A percentile compares a stretch with the other conserved stretches of the same genome.
These are phyloP conservation scores for Poterioochromonas sp. DNA, from an alignment of 352 stramenopile genomes.

Conservation along the genomic window DNA sequence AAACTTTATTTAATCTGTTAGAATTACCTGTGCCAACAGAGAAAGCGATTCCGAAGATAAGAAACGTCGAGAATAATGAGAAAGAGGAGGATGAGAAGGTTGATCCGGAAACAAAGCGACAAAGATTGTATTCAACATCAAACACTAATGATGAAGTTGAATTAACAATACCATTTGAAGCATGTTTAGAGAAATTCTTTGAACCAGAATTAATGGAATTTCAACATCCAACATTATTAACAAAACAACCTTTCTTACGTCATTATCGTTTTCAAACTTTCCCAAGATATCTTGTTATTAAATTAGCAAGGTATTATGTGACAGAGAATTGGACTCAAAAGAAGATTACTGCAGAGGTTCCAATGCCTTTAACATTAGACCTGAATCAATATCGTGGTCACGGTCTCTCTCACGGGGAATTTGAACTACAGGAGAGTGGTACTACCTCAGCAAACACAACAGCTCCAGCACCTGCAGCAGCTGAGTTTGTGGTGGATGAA, in stretches of 20 bases:
- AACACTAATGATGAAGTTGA: conserved; percentile 65
- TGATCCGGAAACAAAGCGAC: conserved; percentile 37
- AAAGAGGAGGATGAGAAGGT: background rate
- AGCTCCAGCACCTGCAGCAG: conserved; percentile 30
- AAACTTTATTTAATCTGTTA: background rate
- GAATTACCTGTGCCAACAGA: conserved; percentile 17
- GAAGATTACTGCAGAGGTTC: conserved; percentile 93
- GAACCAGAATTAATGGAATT: conserved; percentile 79
- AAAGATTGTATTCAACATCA: conserved; percentile 65
- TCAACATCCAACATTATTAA: conserved; percentile 59
- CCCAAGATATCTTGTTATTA: conserved; percentile 87
- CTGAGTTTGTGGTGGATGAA: conserved; percentile 71
- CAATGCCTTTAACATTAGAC: conserved; percentile 85
- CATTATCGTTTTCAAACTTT: conserved; percentile 80
- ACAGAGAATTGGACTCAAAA: conserved; percentile 84
- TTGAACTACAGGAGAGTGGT: background rate
- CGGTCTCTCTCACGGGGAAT: conserved; percentile 58
- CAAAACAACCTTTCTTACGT: conserved; percentile 35
- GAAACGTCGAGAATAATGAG: background rate
- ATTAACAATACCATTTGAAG: conserved; percentile 79
- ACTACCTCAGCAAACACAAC: background rate
- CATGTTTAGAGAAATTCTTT: conserved; percentile 83
- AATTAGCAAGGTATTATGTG: conserved; percentile 92
- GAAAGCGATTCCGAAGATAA: background rate
- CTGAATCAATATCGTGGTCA: conserved; percentile 57